A percentile compares a stretch with the other conserved stretches of the same genome.
These are phyloP conservation scores for Penicillium sp. DNA, from an alignment of 2,329 filamentous ascomycete genomes.

Conservation along the genomic window DNA sequence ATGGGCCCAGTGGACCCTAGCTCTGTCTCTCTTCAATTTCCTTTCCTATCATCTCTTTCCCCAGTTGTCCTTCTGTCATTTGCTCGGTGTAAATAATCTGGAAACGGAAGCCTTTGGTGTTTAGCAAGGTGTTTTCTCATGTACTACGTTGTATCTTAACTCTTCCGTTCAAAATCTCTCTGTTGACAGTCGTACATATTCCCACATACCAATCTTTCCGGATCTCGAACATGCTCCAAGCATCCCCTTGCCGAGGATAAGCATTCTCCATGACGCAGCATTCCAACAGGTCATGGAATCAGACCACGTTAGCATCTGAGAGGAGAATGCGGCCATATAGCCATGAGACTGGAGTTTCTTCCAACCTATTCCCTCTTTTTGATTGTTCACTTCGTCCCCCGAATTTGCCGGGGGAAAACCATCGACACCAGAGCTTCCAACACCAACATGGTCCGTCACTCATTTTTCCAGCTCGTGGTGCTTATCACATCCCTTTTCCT, in stretches of 20 bases:
- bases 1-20: constrained; percentile 29
- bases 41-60: constrained; percentile 4
- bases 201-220: background rate
- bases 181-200: constrained; percentile 2
- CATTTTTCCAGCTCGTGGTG: constrained; percentile 19
- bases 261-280: constrained; percentile 26
- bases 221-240: constrained; percentile 2
- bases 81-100: constrained; percentile 20
- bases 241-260: constrained; percentile 18
- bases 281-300: constrained; percentile 15
- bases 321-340: constrained; percentile 11
- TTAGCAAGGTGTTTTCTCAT: constrained; percentile 21
- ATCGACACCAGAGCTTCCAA: constrained; percentile 11
- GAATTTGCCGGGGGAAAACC: constrained; percentile 8
- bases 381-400: background rate
- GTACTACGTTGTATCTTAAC: constrained; percentile 15
- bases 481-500: constrained; percentile 20
- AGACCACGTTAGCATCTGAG: background rate
- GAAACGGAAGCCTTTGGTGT: constrained; percentile 16
- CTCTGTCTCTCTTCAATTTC: background rate
- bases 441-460: constrained; percentile 29
- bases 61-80: too few species aligned
- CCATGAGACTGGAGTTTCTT: background rate
- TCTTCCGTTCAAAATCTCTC: constrained; percentile 20
- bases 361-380: background rate